Evolutionary conservation across 208 protist species (phyloP).

Genomic region (Balamuthia mandrillaris): DNA sequence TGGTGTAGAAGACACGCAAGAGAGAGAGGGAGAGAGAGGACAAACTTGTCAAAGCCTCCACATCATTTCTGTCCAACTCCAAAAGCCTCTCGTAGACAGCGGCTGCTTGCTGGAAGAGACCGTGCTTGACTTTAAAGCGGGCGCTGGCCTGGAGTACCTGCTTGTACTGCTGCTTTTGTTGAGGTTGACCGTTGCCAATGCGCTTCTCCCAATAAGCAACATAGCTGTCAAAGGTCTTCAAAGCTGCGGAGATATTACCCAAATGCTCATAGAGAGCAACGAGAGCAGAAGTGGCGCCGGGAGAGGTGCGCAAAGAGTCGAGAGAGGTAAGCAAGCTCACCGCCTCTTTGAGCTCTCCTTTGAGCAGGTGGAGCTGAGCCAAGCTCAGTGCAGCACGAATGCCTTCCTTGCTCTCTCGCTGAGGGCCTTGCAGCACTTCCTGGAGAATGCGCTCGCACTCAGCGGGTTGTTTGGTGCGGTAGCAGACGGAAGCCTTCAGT

Average conservation of each 20-base stretch:
- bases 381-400: constrained; percentile 36
- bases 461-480: too few species aligned
- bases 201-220: too few species aligned
- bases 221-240: not conserved
- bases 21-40: not conserved
- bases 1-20: not conserved
- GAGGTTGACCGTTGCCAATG: too few species aligned
- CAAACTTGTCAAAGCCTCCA: constrained; percentile 1
- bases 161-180: constrained; percentile 2
- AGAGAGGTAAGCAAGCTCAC: constrained; percentile 1
- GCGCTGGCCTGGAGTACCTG: not conserved
- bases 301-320: not conserved
- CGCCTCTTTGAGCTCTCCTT: not conserved
- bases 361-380: constrained; percentile 3
- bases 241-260: not conserved
- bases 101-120: constrained; percentile 18
- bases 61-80: constrained; percentile 9
- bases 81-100: constrained; percentile 1
- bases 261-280: constrained; percentile 21
- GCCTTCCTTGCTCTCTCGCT: too few species aligned
- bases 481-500: too few species aligned
- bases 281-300: not conserved
- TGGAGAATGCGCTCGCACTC: too few species aligned
- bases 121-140: constrained; percentile 21
- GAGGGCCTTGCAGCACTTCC: too few species aligned